Percentiles rank a stretch among this genome's conserved stretches.
phyloP scores from a whole-genome alignment of 2,329 filamentous ascomycete species.

The Penicillium sp. region DNA sequence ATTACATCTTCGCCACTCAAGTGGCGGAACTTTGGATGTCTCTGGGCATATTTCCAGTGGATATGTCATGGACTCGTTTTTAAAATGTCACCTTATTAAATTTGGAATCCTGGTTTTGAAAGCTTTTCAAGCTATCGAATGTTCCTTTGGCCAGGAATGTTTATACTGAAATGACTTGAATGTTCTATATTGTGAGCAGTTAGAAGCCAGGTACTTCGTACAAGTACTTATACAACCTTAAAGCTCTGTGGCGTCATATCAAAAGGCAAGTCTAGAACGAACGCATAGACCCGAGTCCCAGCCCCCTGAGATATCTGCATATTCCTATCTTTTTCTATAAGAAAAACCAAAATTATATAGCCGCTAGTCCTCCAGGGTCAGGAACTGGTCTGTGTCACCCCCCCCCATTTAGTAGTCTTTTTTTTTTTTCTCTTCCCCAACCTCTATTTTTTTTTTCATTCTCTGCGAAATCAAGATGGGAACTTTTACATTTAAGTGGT shows the following conservation, averaged over 20 bases:
- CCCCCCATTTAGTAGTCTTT: conserved; percentile 12
- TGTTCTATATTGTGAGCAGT: too few relatives aligned
- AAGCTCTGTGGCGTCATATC: neutral
- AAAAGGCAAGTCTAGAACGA: neutral
- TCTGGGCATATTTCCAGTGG: too few relatives aligned
- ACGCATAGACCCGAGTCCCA: conserved; percentile 1
- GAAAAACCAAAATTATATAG: neutral
- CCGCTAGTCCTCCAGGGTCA: conserved; percentile 2
- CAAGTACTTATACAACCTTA: neutral
- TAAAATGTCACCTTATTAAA: neutral
- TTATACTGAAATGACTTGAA: neutral
- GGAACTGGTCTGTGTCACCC: conserved; percentile 25
- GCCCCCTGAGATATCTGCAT: neutral
- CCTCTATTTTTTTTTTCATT: neutral
- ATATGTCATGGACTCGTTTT: conserved; percentile 9
- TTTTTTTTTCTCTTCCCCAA: neutral
- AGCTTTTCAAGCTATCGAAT: too few relatives aligned
- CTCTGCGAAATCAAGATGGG: conserved; percentile 25
- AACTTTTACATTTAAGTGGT: conserved; percentile 41
- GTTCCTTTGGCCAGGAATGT: too few relatives aligned
- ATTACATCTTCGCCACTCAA: conserved; percentile 12
- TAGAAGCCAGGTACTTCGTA: too few relatives aligned
- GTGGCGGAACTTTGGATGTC: conserved; percentile 1
- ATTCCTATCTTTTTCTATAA: too few relatives aligned
- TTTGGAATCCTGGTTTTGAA: too few relatives aligned